These are phyloP conservation scores for Thalassiosira exigua DNA, from an alignment of 352 stramenopile genomes.

Conservation along the genomic window DNA sequence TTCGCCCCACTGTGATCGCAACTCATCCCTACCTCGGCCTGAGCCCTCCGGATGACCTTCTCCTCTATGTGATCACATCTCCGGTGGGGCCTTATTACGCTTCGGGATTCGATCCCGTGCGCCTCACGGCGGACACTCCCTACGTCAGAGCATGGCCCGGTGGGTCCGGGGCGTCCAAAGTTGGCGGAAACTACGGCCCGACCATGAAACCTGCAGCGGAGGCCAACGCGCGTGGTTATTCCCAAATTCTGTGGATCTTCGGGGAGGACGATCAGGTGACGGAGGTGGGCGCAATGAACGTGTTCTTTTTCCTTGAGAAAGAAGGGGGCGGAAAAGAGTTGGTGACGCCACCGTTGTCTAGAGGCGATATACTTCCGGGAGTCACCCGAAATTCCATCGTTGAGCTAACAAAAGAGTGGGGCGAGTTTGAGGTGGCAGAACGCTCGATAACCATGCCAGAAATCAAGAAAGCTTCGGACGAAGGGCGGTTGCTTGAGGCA, in stretches of 20 bases:
- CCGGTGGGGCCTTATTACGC: slow-evolving; percentile 98
- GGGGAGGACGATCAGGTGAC: slow-evolving; percentile 90
- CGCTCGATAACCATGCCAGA: slow-evolving; percentile 93
- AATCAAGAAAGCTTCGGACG: slow-evolving; percentile 90
- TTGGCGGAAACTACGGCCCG: slow-evolving; percentile 89
- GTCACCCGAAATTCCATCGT: slow-evolving; percentile 96
- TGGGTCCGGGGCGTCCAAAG: slow-evolving; percentile 92
- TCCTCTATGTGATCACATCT: slow-evolving; percentile 95
- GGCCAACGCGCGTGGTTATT: slow-evolving; percentile 86
- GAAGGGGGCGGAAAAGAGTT: slow-evolving; percentile 90
- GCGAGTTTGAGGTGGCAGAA: slow-evolving; percentile 91
- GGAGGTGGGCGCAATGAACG: slow-evolving; percentile 96
- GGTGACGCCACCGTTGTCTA: slow-evolving; percentile 92
- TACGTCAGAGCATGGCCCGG: slow-evolving; percentile 95
- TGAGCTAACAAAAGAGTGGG: slow-evolving; percentile 90
- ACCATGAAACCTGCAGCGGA: slow-evolving; percentile 92
- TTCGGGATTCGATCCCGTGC: slow-evolving; percentile 83
- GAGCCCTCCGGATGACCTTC: slow-evolving; percentile 87
- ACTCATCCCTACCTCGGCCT: slow-evolving; percentile 91
- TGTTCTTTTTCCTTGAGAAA: slow-evolving; percentile 93
- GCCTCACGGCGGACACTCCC: slow-evolving; percentile 88
- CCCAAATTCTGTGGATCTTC: slow-evolving; percentile 95
- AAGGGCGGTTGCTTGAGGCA: slow-evolving; percentile 91
- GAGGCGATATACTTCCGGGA: slow-evolving; percentile 96
- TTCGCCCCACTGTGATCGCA: slow-evolving; percentile 88